Base-by-base conservation (phyloP, 768 basidiomycete genomes). In the Hirschioporus abietinus region DNA sequence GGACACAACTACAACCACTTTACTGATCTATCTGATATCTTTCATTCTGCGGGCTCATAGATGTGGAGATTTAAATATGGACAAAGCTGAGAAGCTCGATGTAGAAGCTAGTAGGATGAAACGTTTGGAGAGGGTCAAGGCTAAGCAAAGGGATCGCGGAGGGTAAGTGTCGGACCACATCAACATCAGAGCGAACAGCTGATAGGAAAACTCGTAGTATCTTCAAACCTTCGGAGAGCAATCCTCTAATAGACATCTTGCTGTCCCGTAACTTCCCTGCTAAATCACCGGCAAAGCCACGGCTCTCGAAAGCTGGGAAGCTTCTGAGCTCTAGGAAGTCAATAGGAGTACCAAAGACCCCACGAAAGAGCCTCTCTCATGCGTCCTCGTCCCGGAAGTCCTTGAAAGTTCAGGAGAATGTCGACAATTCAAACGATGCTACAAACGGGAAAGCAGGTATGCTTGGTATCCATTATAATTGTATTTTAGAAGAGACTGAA, bases 71-170 rank as follows among this genome's bases (percentile, higher is more conserved):
- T 2, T 52, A 52, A 52, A 20, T 15, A 52, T 52, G 42, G 42
- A 52, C 42, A 52, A 52, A 20, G 42, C 42, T 52, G 42, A 52
- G 42, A 52, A 52, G 42, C 42, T 52, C 42, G 42, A 52, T 20
- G 84, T 85, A 17, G 83, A 87, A 63, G 87, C 86, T 64, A 91
- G 89, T 71, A 81, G 87, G 34, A 82, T 83, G 0, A 77, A 87
- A 62, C 84, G 90, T 59, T 72, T 85, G 18, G 81, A 88, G 71
- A 82, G 88, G 58, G 86, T 86, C 67, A 85, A 90, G 70, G 81
- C 88, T 35, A 80, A 89, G 26, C 88, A 89, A 74, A 83, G 89
- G 64, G 87, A 90, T 75, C 83, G 87, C 65, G 87, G 87, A 66
- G 87, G 87, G 87, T 88, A 34, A 68, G 85, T 77, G 57, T 42